Evolutionary conservation across 2,329 filamentous ascomycete genomes (phyloP), one percentile per base, ranked within the genome.

Genomic region (Cadophora sp.): DNA sequence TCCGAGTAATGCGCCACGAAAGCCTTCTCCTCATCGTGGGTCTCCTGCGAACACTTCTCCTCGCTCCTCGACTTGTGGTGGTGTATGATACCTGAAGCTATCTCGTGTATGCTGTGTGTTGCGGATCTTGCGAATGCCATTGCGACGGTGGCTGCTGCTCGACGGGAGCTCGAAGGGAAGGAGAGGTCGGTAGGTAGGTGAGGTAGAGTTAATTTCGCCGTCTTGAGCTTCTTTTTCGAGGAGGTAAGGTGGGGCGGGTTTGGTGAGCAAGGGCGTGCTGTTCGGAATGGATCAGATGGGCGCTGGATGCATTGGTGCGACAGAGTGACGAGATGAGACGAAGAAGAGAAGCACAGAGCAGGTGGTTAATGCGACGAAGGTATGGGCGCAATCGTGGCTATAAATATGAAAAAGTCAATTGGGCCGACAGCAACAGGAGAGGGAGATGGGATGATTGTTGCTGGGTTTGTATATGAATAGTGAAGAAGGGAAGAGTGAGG

Each of bases 1-100:
- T 72, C 68, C 4, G 64, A 53, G 65, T 68, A 76, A 30, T 71
- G 71, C 20, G 74, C 72, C 22, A 76, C 66, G 53, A 76, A 76
- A 18, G 71, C 61, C 66, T 72, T 76, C 62, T 76, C 75, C 39
- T 73, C 66, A 61, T 72, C 66, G 24, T 68, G 65, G n/a, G 47
- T 60, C 62, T 68, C 58, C 33, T 65, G 20, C 13, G 63, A 59
- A 51, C 59, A 67, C 47, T 22, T 47, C 33, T 45, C 50, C 7
- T 60, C 53, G 4, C 45, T 33, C 39, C 48, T 43, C 20, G 53
- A 59, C 27, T 55, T 58, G 24, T 65, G 56, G 18, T 47, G 64
- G 24, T 65, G 64, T n/a, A 65, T 33, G 7, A 65, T 36, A 20
- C 59, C 47, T 11, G 56, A 56, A 18, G 64, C 64, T n/a, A 65